Base-by-base conservation (phyloP, 192 early-diverging fungal species). In the Funneliformis geosporum region DNA sequence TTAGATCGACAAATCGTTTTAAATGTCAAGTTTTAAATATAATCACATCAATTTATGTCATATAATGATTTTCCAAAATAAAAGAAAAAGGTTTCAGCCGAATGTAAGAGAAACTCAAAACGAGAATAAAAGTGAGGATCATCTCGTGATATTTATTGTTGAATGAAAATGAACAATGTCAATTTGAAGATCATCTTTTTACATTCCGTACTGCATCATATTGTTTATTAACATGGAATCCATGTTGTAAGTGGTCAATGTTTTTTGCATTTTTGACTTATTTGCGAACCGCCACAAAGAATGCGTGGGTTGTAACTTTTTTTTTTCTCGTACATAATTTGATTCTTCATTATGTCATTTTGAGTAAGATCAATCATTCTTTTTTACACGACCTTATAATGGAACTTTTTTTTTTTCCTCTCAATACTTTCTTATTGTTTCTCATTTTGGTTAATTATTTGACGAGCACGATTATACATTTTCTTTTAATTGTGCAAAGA, bases 181-280 rank as follows among this genome's bases (percentile, higher is more conserved):
- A 50, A 50, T 50, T 12, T 50, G 47, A 16, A 16, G 16, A 55
- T 21, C 50, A 55, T 21, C 21, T 18, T 21, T 2, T 21, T 55
- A 18, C 50, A 21, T 21, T 21, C 16, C 7, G 50, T 55, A 55
- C 16, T 55, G 50, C 50, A 55, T 55, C 14, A 55, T 55, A 55
- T 55, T 55, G 50, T 55, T 55, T 55, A 55, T 18, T n/a, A 14
- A 18, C 50, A 55, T 55, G 50, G 50, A 55, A 55, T 5, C 50
- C 50, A 55, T 55, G 50, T 55, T 55, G 50, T 55, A 55, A 55
- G 50, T 55, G 50, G 50, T 55, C 50, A 55, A 55, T 55, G 50
- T 55, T 14, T 55, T 55, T 44, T 44, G n/a, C n/a, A n/a, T 44
- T 44, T 44, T 44, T 6, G 9, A 44, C 8, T 9, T 44, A 44